These are phyloP conservation scores for Sedum album DNA, from an alignment of 164 flowering plant genomes.

Conservation along the genomic window DNA sequence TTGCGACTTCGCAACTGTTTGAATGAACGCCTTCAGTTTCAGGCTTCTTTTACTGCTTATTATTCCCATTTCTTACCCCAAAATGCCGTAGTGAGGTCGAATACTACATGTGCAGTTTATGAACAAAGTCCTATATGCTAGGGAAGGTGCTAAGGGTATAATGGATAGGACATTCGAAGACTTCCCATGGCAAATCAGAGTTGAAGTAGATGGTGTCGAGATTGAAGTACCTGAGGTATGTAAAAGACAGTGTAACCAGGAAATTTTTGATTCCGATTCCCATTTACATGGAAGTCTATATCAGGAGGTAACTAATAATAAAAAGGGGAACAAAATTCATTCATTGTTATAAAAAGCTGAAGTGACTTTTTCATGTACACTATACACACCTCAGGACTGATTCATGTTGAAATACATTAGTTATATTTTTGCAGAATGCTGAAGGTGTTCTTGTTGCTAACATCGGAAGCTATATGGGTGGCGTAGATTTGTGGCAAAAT, in stretches of 20 bases:
- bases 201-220: constrained; percentile 91
- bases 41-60: background rate
- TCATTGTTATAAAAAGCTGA: background rate
- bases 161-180: constrained; percentile 94
- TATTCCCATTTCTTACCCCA: background rate
- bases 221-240: constrained; percentile 95
- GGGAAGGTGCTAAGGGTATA: constrained; percentile 90
- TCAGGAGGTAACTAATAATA: background rate
- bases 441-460: constrained; percentile 97
- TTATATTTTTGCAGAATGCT: constrained; percentile 57
- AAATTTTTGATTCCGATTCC: background rate
- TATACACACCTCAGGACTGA: too few relatives aligned
- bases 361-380: too few relatives aligned
- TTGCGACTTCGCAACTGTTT: background rate
- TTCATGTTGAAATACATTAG: constrained; percentile 6
- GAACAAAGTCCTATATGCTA: constrained; percentile 95
- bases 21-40: background rate
- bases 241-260: background rate
- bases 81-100: background rate
- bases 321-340: background rate
- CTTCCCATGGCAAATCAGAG: constrained; percentile 86
- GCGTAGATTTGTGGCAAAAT: constrained; percentile 98
- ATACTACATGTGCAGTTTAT: constrained; percentile 60
- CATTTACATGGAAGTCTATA: background rate
- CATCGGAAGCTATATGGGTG: constrained; percentile 99